These are phyloP conservation scores for Neodidymelliopsis sp. DNA, from an alignment of 2,329 filamentous ascomycete species.

Conservation along the genomic window DNA sequence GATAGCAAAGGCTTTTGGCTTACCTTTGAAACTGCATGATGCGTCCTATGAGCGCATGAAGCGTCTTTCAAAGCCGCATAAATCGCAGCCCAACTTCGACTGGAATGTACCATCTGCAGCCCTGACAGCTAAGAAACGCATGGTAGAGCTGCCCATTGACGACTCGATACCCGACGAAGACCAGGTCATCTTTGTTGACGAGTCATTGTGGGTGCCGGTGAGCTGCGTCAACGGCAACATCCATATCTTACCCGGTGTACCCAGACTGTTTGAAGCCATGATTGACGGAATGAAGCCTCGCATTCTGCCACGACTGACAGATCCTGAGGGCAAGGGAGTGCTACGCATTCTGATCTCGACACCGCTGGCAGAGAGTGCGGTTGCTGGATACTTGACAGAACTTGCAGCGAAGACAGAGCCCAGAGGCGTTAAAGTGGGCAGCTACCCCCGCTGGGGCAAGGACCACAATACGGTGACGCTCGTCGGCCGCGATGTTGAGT, in stretches of 20 bases:
- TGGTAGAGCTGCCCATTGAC: constrained; percentile 87
- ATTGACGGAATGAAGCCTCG: constrained; percentile 77
- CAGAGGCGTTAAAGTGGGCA: constrained; percentile 89
- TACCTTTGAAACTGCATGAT: constrained; percentile 79
- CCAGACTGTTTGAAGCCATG: constrained; percentile 80
- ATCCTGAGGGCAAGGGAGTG: constrained; percentile 83
- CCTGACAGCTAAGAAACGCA: constrained; percentile 82
- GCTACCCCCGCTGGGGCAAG: constrained; percentile 92
- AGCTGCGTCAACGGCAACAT: constrained; percentile 90
- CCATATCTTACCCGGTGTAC: constrained; percentile 91
- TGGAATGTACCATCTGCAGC: constrained; percentile 85
- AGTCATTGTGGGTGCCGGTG: constrained; percentile 91
- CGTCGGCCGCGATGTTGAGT: constrained; percentile 77
- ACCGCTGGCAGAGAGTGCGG: constrained; percentile 82
- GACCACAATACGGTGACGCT: constrained; percentile 88
- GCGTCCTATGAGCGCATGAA: constrained; percentile 85
- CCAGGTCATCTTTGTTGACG: constrained; percentile 79
- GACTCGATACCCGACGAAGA: constrained; percentile 67
- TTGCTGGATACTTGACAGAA: constrained; percentile 83
- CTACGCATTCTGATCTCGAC: constrained; percentile 84
- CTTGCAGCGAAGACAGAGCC: constrained; percentile 76
- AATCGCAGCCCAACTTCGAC: constrained; percentile 76
- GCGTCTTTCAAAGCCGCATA: constrained; percentile 75
- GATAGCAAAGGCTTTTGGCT: constrained; percentile 85
- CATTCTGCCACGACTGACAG: constrained; percentile 73